Base-by-base conservation (phyloP, 1,139 yeast species). In the Nakaseomyces delphensis region DNA sequence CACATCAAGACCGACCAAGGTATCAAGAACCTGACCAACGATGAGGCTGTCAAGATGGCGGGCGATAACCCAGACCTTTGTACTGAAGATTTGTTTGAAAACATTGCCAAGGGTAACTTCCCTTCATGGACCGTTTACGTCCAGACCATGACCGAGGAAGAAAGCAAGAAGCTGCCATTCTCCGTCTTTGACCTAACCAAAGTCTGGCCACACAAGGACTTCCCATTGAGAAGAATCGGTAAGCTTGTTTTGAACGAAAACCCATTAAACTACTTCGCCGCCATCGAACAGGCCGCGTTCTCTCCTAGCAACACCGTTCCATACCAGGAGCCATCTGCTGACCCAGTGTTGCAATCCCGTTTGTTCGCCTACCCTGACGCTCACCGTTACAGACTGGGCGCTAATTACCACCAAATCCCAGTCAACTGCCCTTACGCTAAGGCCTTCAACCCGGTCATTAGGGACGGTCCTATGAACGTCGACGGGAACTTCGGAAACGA, bases 381-480 rank as follows among this genome's bases (percentile, higher is more conserved):
- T 24, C 80, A 75, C 54, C 73, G 80, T 56, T 73, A 74, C 64
- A 69, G 81, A 61, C 67, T 78, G 58, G 84, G 84, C 43, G 56
- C 65, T 28, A 78, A 78, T 65, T 78, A 74, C 64, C 70, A 75
- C 38, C 83, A 78, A 64, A 75, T 78, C 44, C 85, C 85, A 30
- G 83, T 79, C 53, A 79, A 79, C 59, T 75, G 83, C 60, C 83
- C 83, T 47, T 66, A 62, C 45, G 69, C 70, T 2, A 60, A 57
- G 41, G 62, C 63, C 20, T 69, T 83, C 76, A 68, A 76, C 67
- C 83, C 84, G 50, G 71, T 76, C 64, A 76, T 80, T 61, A 79
- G 97, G 66, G 96, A 87, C 62, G 97, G 97, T 62, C 73, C 77
- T 41, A 82, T 85, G 93, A 68, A 67, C 48, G 86, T 85, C 44